Percentiles rank a stretch among this genome's conserved stretches.
Evolutionary conservation across 2,329 filamentous ascomycete species (phyloP).

Genomic region (Colletotrichum plurivorum): DNA sequence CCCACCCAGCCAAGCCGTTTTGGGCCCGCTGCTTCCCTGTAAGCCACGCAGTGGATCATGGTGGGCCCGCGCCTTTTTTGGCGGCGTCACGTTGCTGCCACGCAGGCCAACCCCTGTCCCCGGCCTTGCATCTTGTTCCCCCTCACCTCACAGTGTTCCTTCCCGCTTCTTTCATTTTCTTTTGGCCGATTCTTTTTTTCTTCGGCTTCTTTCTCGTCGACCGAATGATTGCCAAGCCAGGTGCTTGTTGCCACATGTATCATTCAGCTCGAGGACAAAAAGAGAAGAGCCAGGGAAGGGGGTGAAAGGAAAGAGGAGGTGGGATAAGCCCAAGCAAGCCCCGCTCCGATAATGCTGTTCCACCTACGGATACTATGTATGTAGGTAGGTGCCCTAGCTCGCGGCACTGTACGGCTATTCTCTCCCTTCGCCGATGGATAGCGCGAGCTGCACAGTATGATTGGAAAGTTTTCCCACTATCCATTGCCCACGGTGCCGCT

Average conservation of each 20-base stretch:
- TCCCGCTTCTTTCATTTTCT: conserved; percentile 8
- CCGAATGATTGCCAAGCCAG: too few species aligned
- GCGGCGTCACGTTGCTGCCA: conserved; percentile 42
- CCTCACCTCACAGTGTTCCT: conserved; percentile 29
- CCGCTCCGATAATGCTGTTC: too few species aligned
- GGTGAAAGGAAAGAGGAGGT: background rate
- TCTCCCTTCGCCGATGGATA: background rate
- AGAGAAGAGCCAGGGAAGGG: too few species aligned
- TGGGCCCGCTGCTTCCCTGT: conserved; percentile 40
- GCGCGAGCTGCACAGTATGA: background rate
- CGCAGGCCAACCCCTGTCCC: conserved; percentile 31
- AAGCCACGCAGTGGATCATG: conserved; percentile 40
- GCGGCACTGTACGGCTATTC: background rate
- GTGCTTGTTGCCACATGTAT: too few species aligned
- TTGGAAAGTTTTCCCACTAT: background rate
- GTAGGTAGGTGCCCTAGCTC: background rate
- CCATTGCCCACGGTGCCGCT: background rate
- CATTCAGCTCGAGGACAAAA: too few species aligned
- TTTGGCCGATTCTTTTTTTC: background rate
- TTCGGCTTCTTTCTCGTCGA: background rate
- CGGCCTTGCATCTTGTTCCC: background rate
- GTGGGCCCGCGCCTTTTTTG: conserved; percentile 18
- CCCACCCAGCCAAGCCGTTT: conserved; percentile 36
- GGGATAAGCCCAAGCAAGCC: background rate
- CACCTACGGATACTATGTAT: too few species aligned